Evolutionary conservation across 768 basidiomycete genomes (phyloP).

Genomic region (Gyrodon lividus): DNA sequence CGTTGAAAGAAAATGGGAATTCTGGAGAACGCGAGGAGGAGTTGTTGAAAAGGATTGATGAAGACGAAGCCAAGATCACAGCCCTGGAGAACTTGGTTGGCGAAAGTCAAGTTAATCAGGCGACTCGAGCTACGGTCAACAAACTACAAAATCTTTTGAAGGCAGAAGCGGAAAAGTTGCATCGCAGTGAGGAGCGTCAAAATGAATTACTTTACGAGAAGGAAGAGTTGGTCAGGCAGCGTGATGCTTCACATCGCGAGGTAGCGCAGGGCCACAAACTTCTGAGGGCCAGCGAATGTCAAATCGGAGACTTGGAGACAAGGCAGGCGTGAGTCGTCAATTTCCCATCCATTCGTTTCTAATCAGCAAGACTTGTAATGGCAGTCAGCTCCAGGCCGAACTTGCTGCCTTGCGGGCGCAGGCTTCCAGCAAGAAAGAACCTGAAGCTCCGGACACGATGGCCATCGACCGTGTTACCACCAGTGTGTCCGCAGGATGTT

Average conservation of each 20-base stretch:
- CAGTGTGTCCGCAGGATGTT: neutral
- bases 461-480: conserved; percentile 3
- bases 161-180: conserved; percentile 40
- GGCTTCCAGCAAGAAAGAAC: neutral
- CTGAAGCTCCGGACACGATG: conserved; percentile 1
- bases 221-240: conserved; percentile 46
- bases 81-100: conserved; percentile 51
- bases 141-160: conserved; percentile 42
- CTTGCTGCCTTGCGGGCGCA: conserved; percentile 8
- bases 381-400: conserved; percentile 22
- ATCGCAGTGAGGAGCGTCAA: conserved; percentile 42
- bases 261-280: conserved; percentile 24
- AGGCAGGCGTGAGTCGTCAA: conserved; percentile 26
- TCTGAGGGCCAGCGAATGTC: conserved; percentile 20
- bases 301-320: conserved; percentile 24
- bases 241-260: conserved; percentile 38
- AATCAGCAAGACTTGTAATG: conserved; percentile 1
- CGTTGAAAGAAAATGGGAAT: conserved; percentile 38
- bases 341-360: neutral
- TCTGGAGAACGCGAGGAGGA: conserved; percentile 56
- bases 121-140: conserved; percentile 36
- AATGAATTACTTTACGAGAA: conserved; percentile 53
- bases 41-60: conserved; percentile 64
- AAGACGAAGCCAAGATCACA: conserved; percentile 66
- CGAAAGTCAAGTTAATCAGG: conserved; percentile 36